These are phyloP conservation scores for Amylocystis lapponica DNA, from an alignment of 768 basidiomycete genomes.

Conservation along the genomic window DNA sequence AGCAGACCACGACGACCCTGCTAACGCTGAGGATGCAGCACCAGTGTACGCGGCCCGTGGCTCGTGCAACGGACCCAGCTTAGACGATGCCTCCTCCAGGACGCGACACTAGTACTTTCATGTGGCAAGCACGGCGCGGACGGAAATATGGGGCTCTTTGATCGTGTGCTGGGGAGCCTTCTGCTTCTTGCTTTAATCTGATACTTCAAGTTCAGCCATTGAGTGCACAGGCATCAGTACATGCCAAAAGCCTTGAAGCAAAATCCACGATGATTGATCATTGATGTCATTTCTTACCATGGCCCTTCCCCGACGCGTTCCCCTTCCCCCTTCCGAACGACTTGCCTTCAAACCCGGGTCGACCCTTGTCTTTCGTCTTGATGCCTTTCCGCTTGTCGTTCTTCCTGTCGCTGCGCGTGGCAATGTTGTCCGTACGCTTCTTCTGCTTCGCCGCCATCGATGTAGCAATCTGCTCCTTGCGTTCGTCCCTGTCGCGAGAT, in stretches of 20 bases:
- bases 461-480: slow-evolving; percentile 70
- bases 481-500: slow-evolving; percentile 66
- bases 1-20: slow-evolving; percentile 34
- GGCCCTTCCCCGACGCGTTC: slow-evolving; percentile 16
- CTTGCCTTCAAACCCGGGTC: slow-evolving; percentile 88
- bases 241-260: no score
- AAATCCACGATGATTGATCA: no score
- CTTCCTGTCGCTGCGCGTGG: slow-evolving; percentile 73
- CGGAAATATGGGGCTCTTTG: slow-evolving; percentile 62
- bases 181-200: slow-evolving; percentile 79
- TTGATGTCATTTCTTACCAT: no score
- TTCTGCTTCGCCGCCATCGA: slow-evolving; percentile 84
- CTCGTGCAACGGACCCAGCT: slow-evolving; percentile 22
- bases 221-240: no score
- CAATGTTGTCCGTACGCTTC: slow-evolving; percentile 89
- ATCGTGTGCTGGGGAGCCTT: slow-evolving; percentile 76
- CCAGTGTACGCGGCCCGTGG: slow-evolving; percentile 44
- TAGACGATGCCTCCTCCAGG: slow-evolving; percentile 16
- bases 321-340: slow-evolving; percentile 52
- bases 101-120: background rate
- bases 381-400: slow-evolving; percentile 54
- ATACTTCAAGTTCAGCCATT: no score
- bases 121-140: background rate
- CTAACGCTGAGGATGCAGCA: slow-evolving; percentile 62
- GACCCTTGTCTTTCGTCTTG: slow-evolving; percentile 48